Percentiles rank a stretch among this genome's conserved stretches.
These are phyloP conservation scores for Nakazawaea ambrosiae DNA, from an alignment of 805 yeast genomes.

Conservation along the genomic window DNA sequence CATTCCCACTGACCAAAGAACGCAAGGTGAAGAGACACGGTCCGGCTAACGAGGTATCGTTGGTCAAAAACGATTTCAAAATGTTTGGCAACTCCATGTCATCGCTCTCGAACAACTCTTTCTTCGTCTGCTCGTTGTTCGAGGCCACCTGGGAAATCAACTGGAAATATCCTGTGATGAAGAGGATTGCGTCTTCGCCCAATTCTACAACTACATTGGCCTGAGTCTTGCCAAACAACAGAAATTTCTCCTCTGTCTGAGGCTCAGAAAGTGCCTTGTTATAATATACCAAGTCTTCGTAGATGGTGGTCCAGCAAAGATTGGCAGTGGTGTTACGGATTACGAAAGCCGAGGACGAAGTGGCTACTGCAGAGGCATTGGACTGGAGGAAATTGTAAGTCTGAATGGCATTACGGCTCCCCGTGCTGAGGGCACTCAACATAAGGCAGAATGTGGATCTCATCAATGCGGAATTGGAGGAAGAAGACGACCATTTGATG, in stretches of 20 bases:
- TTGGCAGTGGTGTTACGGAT: conserved; percentile 18
- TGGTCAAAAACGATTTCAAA: conserved; percentile 20
- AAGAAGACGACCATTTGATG: conserved; percentile 79
- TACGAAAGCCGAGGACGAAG: conserved; percentile 15
- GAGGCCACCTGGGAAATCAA: conserved; percentile 49
- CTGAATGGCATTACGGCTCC: conserved; percentile 45
- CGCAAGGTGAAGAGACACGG: conserved; percentile 50
- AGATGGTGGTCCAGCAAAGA: conserved; percentile 30
- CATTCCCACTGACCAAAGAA: conserved; percentile 43
- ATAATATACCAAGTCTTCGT: conserved; percentile 25
- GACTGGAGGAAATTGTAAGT: conserved; percentile 41
- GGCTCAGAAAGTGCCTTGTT: conserved; percentile 20
- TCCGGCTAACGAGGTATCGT: conserved; percentile 30
- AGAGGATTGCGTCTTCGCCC: conserved; percentile 73
- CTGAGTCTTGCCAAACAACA: neutral
- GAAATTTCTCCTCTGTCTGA: conserved; percentile 3
- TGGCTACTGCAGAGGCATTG: conserved; percentile 12
- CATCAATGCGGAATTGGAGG: conserved; percentile 68
- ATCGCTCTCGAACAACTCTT: conserved; percentile 26
- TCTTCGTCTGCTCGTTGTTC: conserved; percentile 27
- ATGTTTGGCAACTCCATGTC: conserved; percentile 22
- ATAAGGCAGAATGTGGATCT: conserved; percentile 76
- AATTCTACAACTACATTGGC: conserved; percentile 39
- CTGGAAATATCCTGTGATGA: conserved; percentile 67
- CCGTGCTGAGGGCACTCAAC: conserved; percentile 66